phyloP scores from a whole-genome alignment of 495 filamentous ascomycete species.

The Tuber calosporum region DNA sequence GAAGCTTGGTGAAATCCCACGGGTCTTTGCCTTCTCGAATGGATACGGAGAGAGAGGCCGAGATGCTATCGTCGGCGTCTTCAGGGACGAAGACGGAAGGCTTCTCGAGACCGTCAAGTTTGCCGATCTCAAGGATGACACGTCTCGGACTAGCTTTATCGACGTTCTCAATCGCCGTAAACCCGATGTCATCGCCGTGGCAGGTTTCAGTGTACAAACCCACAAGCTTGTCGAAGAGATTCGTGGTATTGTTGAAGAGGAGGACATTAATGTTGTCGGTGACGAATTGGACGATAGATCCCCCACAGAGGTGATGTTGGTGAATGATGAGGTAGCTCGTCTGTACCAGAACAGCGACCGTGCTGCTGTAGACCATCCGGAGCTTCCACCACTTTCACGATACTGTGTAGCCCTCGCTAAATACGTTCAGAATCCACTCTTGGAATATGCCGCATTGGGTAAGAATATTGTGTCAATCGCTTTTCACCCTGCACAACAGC shows the following conservation, averaged over 20 bases:
- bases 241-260: constrained; percentile 63
- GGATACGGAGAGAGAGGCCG: constrained; percentile 65
- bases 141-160: constrained; percentile 57
- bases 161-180: constrained; percentile 65
- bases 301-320: constrained; percentile 73
- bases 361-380: constrained; percentile 73
- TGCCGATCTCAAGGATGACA: constrained; percentile 66
- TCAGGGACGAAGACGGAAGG: constrained; percentile 84
- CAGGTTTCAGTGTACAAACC: constrained; percentile 84
- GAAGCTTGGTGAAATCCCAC: constrained; percentile 75
- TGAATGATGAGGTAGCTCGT: constrained; percentile 92
- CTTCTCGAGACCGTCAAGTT: constrained; percentile 85
- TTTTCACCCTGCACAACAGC: constrained; percentile 82
- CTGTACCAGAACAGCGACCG: constrained; percentile 85
- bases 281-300: constrained; percentile 57
- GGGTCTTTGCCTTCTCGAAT: constrained; percentile 77
- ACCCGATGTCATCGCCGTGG: constrained; percentile 84
- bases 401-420: constrained; percentile 84
- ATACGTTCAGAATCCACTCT: constrained; percentile 89
- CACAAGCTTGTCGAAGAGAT: constrained; percentile 73
- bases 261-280: constrained; percentile 56
- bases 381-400: constrained; percentile 62
- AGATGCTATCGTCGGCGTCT: constrained; percentile 84
- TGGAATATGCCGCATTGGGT: constrained; percentile 87
- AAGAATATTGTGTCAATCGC: constrained; percentile 76